Conservation (phyloP, 345 rosid species). For the Eucalyptus marginata region DNA sequence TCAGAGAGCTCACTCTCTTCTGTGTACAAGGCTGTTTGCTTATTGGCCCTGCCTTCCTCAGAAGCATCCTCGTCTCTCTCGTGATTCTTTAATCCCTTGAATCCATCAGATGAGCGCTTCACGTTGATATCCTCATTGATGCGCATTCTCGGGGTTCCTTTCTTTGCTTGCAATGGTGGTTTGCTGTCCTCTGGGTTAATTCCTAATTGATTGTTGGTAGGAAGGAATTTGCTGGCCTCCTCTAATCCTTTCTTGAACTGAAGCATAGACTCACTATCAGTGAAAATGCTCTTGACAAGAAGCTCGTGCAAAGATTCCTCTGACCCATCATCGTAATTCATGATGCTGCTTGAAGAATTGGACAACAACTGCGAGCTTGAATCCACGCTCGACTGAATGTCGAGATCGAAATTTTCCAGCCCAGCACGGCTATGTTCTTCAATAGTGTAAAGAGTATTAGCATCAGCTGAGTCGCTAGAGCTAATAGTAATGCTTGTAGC, state of each 20-base stretch:
- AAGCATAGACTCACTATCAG: constrained; percentile 35
- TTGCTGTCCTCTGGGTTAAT: constrained; percentile 15
- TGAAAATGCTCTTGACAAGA: constrained; percentile 45
- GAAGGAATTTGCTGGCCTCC: constrained; percentile 89
- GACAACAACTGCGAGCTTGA: not conserved
- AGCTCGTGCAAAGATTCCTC: constrained; percentile 27
- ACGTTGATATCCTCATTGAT: not conserved
- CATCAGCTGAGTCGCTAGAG: not conserved
- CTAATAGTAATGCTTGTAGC: not conserved
- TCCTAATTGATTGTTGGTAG: constrained; percentile 30
- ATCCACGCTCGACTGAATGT: not conserved
- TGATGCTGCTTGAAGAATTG: constrained; percentile 1
- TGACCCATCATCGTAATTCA: not conserved
- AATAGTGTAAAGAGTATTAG: not conserved
- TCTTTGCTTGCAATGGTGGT: not conserved
- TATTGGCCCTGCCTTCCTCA: constrained; percentile 49
- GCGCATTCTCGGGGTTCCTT: not conserved
- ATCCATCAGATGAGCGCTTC: not conserved
- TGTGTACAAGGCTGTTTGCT: constrained; percentile 32
- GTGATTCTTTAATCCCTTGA: constrained; percentile 42
- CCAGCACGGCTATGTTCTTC: not conserved
- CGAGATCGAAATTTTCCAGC: not conserved
- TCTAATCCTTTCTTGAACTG: constrained; percentile 68
- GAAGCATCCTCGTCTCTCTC: constrained; percentile 23
- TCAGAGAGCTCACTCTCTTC: constrained; percentile 53